Percentiles rank a stretch among this genome's conserved stretches.
These are phyloP conservation scores for Xylariales sp. DNA, from an alignment of 2,329 filamentous ascomycete species.

Conservation along the genomic window DNA sequence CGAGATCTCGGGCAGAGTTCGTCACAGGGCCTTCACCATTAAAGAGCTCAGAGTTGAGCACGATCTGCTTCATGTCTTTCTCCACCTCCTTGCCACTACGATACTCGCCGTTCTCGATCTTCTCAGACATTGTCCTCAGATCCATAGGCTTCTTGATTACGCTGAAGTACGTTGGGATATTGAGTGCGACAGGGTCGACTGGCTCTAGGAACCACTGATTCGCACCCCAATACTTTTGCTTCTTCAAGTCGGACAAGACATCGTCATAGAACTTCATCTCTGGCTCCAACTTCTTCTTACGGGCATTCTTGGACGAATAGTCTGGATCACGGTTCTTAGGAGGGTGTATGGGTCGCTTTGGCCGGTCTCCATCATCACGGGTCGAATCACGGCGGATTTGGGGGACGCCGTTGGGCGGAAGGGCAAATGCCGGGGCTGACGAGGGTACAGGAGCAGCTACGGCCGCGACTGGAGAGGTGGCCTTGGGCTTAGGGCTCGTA, in stretches of 20 bases:
- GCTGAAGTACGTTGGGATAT: slow-evolving; percentile 89
- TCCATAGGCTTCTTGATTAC: slow-evolving; percentile 98
- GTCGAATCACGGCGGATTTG: slow-evolving; percentile 82
- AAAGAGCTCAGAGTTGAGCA: slow-evolving; percentile 89
- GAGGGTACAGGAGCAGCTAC: slow-evolving; percentile 31
- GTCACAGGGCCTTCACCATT: slow-evolving; percentile 76
- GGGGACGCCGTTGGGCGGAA: slow-evolving; percentile 73
- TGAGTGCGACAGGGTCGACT: slow-evolving; percentile 89
- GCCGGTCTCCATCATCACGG: slow-evolving; percentile 69
- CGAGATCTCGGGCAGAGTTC: slow-evolving; percentile 64
- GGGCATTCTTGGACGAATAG: slow-evolving; percentile 70
- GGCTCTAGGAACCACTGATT: slow-evolving; percentile 76
- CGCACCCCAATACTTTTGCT: slow-evolving; percentile 62
- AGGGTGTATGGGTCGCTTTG: slow-evolving; percentile 90
- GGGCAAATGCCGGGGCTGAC: slow-evolving; percentile 62
- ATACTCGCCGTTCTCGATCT: slow-evolving; percentile 76
- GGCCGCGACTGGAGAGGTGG: slow-evolving; percentile 16
- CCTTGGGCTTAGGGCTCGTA: slow-evolving; percentile 29
- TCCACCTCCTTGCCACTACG: slow-evolving; percentile 81
- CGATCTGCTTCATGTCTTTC: slow-evolving; percentile 74
- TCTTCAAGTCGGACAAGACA: slow-evolving; percentile 72
- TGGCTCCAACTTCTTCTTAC: slow-evolving; percentile 85
- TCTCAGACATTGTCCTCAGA: slow-evolving; percentile 72
- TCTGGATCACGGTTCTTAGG: slow-evolving; percentile 89
- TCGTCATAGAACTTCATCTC: slow-evolving; percentile 89